Percentiles rank a stretch among this genome's conserved stretches.
phyloP scores from a whole-genome alignment of 2,329 filamentous ascomycete genomes.

The Coniosporium tulheliwenetii region DNA sequence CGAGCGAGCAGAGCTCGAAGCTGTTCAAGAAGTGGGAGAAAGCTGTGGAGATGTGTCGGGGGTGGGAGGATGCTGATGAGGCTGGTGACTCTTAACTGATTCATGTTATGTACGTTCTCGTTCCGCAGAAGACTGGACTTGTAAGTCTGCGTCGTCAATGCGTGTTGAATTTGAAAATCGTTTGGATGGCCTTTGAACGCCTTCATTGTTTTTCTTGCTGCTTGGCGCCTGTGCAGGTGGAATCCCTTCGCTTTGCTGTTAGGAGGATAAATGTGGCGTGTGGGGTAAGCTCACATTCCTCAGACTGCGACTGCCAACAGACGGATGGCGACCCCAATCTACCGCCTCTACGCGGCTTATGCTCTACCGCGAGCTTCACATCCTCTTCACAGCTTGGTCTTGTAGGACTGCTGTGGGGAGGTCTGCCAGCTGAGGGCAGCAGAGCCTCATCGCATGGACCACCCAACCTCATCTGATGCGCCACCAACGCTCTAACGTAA shows the following conservation, averaged over 20 bases:
- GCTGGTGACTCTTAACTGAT: conserved; percentile 2
- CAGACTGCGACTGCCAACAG: too few species aligned
- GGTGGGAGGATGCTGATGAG: conserved; percentile 10
- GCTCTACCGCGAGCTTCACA: too few species aligned
- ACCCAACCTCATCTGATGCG: too few species aligned
- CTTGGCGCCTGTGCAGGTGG: background rate
- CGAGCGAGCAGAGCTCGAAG: conserved; percentile 8
- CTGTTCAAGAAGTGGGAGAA: conserved; percentile 11
- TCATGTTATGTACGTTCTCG: background rate
- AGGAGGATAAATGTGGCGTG: background rate
- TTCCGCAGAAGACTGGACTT: background rate
- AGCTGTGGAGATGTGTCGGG: conserved; percentile 11
- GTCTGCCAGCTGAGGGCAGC: too few species aligned
- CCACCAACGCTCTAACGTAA: too few species aligned
- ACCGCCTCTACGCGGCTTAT: too few species aligned
- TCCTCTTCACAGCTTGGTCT: too few species aligned
- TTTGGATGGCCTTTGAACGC: background rate
- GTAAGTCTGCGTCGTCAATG: background rate
- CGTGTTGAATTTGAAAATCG: too few species aligned
- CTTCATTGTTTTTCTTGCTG: background rate
- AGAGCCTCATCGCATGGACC: too few species aligned
- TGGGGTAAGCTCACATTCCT: too few species aligned
- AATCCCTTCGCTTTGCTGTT: background rate
- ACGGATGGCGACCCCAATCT: too few species aligned
- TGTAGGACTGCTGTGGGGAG: too few species aligned